Evolutionary conservation across 2,329 filamentous ascomycete species (phyloP).

Genomic region (Trichoderma afroharzianum): DNA sequence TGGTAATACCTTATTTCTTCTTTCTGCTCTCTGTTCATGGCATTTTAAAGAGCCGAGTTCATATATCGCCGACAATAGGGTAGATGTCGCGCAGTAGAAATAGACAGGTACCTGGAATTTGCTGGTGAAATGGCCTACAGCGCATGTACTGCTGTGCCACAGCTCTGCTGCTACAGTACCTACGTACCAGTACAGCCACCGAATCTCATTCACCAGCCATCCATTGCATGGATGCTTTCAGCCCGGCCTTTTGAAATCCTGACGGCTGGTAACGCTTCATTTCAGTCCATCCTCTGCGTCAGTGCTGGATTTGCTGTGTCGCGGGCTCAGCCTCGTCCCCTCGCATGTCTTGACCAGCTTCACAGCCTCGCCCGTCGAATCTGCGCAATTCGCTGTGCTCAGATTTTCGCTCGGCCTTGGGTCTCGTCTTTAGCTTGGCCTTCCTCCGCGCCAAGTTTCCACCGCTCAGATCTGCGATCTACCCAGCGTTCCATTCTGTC

Average conservation of each 20-base stretch:
- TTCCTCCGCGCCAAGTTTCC: slow-evolving; percentile 4
- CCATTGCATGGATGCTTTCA: neutral
- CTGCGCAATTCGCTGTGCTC: neutral
- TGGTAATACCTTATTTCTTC: neutral
- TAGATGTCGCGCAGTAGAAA: neutral
- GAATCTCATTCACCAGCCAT: neutral
- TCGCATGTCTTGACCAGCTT: slow-evolving; percentile 5
- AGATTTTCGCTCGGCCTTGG: neutral
- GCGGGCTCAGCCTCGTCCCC: neutral
- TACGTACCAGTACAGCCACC: slow-evolving; percentile 7
- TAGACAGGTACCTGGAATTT: neutral
- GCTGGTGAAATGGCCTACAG: neutral
- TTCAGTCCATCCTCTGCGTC: neutral
- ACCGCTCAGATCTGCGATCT: slow-evolving; percentile 15
- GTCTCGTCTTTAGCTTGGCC: neutral
- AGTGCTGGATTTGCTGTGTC: neutral
- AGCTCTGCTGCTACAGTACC: neutral
- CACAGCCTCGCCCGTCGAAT: neutral
- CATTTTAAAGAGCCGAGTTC: neutral
- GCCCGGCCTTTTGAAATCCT: neutral
- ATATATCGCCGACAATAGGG: neutral
- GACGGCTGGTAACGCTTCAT: neutral
- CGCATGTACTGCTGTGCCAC: slow-evolving; percentile 3
- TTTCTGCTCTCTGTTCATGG: neutral
- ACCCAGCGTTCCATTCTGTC: neutral